These are phyloP conservation scores for Blepharisma stoltei DNA, from an alignment of 73 alveolate genomes.

Conservation along the genomic window DNA sequence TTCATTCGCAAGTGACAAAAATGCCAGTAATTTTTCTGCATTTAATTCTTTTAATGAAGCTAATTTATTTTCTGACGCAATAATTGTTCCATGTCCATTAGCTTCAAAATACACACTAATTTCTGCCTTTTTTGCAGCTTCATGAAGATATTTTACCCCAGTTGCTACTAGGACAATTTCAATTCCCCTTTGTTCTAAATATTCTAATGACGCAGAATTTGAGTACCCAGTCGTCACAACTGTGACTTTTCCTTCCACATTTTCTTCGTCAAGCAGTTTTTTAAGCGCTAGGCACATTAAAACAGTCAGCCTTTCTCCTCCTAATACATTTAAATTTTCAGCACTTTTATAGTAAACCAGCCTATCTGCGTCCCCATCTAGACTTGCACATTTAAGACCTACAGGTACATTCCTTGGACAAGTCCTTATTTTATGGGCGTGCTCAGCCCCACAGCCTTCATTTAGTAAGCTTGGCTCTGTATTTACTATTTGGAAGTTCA, in stretches of 20 bases:
- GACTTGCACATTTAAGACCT: slow-evolving; percentile 62
- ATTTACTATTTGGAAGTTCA: background rate
- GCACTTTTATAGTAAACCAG: slow-evolving; percentile 68
- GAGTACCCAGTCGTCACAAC: slow-evolving; percentile 81
- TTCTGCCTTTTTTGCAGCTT: slow-evolving; percentile 80
- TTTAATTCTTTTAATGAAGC: background rate
- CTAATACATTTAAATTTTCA: slow-evolving; percentile 57
- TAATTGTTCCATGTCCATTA: slow-evolving; percentile 96
- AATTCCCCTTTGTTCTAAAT: slow-evolving; percentile 57
- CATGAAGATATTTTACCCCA: slow-evolving; percentile 92
- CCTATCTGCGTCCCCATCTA: slow-evolving; percentile 95
- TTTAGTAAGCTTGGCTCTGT: slow-evolving; percentile 54
- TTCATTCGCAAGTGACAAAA: background rate
- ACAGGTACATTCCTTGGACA: slow-evolving; percentile 63
- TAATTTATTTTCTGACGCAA: slow-evolving; percentile 41
- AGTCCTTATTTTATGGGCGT: slow-evolving; percentile 70
- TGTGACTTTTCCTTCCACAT: slow-evolving; percentile 24
- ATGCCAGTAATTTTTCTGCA: background rate
- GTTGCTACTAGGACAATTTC: slow-evolving; percentile 67
- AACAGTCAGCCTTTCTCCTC: slow-evolving; percentile 80
- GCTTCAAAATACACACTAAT: slow-evolving; percentile 93
- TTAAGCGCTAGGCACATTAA: slow-evolving; percentile 64
- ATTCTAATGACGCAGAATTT: slow-evolving; percentile 79
- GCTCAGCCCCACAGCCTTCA: slow-evolving; percentile 88
- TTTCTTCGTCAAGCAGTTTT: slow-evolving; percentile 38